A percentile compares a stretch with the other conserved stretches of the same genome.
phyloP scores from a whole-genome alignment of 345 rosid species.

The Schrenkiella parvula region DNA sequence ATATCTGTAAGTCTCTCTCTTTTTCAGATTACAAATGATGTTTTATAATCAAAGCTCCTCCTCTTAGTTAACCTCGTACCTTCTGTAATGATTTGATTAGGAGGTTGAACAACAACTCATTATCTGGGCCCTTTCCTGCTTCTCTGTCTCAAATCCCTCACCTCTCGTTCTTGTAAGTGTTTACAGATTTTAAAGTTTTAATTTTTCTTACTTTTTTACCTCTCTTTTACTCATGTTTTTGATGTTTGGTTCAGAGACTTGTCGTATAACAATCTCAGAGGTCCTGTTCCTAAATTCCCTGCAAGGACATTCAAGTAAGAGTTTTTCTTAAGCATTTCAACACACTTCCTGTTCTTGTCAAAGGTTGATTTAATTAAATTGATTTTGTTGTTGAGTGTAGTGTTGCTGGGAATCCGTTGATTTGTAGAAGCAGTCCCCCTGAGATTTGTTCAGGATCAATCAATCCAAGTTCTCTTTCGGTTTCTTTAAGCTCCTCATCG shows the following conservation, averaged over 20 bases:
- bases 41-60: background rate
- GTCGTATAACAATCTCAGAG: slow-evolving; percentile 91
- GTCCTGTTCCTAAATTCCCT: slow-evolving; percentile 72
- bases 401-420: slow-evolving; percentile 74
- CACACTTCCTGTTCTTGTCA: background rate
- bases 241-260: slow-evolving; percentile 61
- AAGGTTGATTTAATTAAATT: background rate
- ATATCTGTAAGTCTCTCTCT: slow-evolving; percentile 58
- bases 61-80: slow-evolving; percentile 4
- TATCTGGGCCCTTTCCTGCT: slow-evolving; percentile 76
- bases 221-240: slow-evolving; percentile 12
- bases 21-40: background rate
- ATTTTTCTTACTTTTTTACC: background rate
- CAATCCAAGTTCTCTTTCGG: slow-evolving; percentile 45
- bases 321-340: background rate
- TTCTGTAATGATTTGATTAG: slow-evolving; percentile 51
- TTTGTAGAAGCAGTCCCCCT: slow-evolving; percentile 54
- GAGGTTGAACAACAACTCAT: slow-evolving; percentile 92
- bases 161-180: slow-evolving; percentile 85
- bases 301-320: slow-evolving; percentile 78
- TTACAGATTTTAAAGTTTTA: slow-evolving; percentile 5
- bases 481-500: slow-evolving; percentile 49
- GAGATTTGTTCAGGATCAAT: slow-evolving; percentile 64
- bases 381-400: slow-evolving; percentile 42
- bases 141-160: slow-evolving; percentile 64